Evolutionary conservation across 2,329 filamentous ascomycete species (phyloP).

Genomic region (Rutstroemia sp.): DNA sequence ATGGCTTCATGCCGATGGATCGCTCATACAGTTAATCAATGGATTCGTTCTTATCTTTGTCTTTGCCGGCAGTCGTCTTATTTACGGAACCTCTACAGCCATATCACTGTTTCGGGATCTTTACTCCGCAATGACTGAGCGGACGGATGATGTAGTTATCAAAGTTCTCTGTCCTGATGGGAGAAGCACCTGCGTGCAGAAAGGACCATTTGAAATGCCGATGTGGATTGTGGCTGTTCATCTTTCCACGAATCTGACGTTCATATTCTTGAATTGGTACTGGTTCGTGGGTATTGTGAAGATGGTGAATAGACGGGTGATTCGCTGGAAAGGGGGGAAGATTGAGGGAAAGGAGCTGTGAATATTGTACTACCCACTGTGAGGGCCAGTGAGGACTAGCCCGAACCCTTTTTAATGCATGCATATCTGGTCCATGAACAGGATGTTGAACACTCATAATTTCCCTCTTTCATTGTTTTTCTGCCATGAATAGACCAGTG

Average conservation of each 20-base stretch:
- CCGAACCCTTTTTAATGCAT: background rate
- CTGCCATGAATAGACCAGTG: conserved; percentile 1
- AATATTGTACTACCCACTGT: background rate
- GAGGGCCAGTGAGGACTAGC: background rate
- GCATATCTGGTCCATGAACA: no score
- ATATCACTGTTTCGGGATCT: background rate
- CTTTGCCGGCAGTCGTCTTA: background rate
- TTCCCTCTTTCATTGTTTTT: conserved; percentile 6
- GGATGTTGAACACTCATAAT: background rate
- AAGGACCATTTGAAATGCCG: background rate
- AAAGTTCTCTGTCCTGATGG: background rate
- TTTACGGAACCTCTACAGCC: background rate
- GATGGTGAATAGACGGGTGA: background rate
- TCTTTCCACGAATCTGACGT: background rate
- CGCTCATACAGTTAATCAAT: background rate
- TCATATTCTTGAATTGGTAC: background rate
- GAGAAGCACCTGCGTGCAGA: background rate
- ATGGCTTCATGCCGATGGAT: background rate
- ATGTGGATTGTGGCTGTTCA: background rate
- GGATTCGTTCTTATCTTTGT: background rate
- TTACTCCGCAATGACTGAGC: background rate
- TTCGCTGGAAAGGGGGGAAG: background rate
- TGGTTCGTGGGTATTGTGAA: background rate
- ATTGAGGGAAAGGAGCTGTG: background rate
- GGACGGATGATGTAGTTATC: background rate